Evolutionary conservation across 78 protist genomes (phyloP).

Genomic region (Dictyostelium capitatum): DNA sequence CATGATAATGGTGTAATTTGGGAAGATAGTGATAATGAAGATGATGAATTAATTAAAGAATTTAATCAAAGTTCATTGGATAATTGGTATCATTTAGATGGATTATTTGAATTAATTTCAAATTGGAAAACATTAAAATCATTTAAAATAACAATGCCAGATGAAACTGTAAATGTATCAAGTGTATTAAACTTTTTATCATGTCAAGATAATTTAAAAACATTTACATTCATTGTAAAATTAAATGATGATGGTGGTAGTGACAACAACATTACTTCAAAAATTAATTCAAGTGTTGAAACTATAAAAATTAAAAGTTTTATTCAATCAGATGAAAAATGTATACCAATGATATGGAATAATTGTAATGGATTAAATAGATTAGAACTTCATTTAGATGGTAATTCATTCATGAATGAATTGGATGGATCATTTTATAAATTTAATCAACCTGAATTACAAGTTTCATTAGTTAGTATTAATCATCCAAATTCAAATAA

Average conservation of each 20-base stretch:
- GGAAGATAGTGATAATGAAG: neutral
- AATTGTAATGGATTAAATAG: neutral
- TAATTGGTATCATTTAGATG: slow-evolving; percentile 4
- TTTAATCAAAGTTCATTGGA: neutral
- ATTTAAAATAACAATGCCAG: neutral
- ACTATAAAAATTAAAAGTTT: neutral
- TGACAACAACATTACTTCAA: neutral
- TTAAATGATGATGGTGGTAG: neutral
- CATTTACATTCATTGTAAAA: neutral
- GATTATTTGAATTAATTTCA: slow-evolving; percentile 1
- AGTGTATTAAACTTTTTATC: slow-evolving; percentile 5
- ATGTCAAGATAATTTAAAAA: neutral
- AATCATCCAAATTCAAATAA: slow-evolving; percentile 6
- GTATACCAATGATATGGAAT: neutral
- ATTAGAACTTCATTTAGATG: slow-evolving; percentile 1
- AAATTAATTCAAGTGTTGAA: neutral
- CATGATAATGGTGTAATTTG: slow-evolving; percentile 2
- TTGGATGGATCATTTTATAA: neutral
- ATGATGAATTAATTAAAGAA: neutral
- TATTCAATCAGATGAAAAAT: neutral
- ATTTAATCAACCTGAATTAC: neutral
- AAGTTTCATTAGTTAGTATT: neutral
- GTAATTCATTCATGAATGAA: neutral
- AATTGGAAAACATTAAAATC: neutral
- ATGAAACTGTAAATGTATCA: slow-evolving; percentile 4